A percentile compares a stretch with the other conserved stretches of the same genome.
Evolutionary conservation across 805 yeast species (phyloP).

Genomic region (Pichia phayaonensis): DNA sequence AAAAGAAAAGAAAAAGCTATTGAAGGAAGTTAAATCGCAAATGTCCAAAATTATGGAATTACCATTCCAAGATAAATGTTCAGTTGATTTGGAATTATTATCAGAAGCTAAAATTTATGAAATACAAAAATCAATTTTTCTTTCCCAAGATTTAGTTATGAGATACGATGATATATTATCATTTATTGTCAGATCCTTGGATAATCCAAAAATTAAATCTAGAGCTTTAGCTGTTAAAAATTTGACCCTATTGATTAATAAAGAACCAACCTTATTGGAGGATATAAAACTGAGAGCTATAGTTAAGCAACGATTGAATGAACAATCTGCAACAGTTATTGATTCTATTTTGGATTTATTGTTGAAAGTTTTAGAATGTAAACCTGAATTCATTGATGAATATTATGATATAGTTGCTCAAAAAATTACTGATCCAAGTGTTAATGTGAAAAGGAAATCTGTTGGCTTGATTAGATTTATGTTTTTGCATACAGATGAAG

Average conservation of each 20-base stretch:
- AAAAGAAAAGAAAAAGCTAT: not conserved
- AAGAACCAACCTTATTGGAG: conserved; percentile 44
- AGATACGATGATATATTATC: conserved; percentile 47
- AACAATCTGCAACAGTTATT: conserved; percentile 62
- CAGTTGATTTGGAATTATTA: not conserved
- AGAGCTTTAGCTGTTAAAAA: conserved; percentile 61
- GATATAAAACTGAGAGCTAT: conserved; percentile 45
- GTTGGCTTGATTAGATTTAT: conserved; percentile 43
- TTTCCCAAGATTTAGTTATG: conserved; percentile 27
- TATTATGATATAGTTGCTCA: conserved; percentile 44
- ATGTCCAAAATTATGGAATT: not conserved
- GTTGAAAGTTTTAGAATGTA: conserved; percentile 36
- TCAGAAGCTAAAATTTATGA: not conserved
- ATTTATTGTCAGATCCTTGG: conserved; percentile 41
- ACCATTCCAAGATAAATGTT: not conserved
- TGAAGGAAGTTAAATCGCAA: not conserved
- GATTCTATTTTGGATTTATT: conserved; percentile 71
- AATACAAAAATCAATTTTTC: conserved; percentile 21
- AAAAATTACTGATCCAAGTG: conserved; percentile 49
- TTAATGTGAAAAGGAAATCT: conserved; percentile 58
- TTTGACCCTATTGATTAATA: conserved; percentile 45
- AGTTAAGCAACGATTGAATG: conserved; percentile 44
- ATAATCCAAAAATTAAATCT: conserved; percentile 42
- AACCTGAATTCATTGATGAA: conserved; percentile 38
- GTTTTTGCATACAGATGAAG: conserved; percentile 31